Evolutionary conservation across 1,284 basidiomycete genomes (phyloP).

Genomic region (Athelia psychrophila): DNA sequence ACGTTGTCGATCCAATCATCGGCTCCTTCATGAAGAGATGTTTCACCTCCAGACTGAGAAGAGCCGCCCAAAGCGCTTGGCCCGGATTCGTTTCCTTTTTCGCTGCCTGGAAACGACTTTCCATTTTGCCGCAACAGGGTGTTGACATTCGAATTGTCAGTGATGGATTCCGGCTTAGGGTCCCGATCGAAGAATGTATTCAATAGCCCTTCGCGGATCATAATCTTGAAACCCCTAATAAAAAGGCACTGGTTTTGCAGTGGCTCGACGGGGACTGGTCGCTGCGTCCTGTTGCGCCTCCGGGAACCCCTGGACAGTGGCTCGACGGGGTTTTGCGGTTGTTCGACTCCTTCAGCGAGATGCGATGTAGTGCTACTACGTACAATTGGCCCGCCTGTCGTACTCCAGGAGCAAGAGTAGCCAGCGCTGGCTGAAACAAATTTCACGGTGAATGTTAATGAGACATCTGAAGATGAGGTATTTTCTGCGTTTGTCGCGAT

Average conservation of each 20-base stretch:
- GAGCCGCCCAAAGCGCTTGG: not conserved
- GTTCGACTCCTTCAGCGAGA: not conserved
- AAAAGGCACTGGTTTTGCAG: not conserved
- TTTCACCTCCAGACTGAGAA: not conserved
- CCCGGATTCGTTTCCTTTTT: not conserved
- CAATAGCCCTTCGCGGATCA: not conserved
- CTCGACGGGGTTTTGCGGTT: too few species aligned
- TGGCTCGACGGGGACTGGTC: too few species aligned
- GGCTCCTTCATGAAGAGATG: not conserved
- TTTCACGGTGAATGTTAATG: not conserved
- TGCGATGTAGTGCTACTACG: not conserved
- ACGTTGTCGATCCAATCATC: not conserved
- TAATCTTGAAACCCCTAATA: not conserved
- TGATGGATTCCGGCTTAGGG: not conserved
- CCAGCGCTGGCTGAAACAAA: not conserved
- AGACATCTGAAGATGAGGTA: constrained; percentile 29
- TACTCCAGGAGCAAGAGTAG: not conserved
- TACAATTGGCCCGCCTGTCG: not conserved
- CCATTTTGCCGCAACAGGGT: not conserved
- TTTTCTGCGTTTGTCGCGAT: not conserved
- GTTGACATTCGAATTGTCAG: too few species aligned
- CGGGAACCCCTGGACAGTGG: too few species aligned
- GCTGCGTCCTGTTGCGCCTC: too few species aligned
- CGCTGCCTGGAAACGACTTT: not conserved
- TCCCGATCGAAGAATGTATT: not conserved